phyloP scores from a whole-genome alignment of 2,329 filamentous ascomycete genomes.

The Polytolypa hystricis region DNA sequence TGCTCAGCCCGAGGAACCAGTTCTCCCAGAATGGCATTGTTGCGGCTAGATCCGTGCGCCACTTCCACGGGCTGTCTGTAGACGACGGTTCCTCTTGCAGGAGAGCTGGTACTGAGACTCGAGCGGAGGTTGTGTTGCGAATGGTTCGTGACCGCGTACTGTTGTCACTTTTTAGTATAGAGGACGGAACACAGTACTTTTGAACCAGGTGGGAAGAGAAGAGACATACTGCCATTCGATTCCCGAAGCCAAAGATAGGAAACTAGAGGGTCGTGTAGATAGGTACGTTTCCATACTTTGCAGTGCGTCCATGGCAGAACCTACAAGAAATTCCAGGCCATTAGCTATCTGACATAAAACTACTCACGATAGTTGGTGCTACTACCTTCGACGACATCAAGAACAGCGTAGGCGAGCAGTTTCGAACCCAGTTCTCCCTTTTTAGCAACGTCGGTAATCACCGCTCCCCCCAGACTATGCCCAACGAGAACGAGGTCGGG shows the following conservation, averaged over 20 bases:
- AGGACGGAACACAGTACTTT: neutral
- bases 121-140: constrained; percentile 69
- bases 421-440: constrained; percentile 53
- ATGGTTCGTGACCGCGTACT: constrained; percentile 72
- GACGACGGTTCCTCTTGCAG: constrained; percentile 41
- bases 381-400: constrained; percentile 79
- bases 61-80: constrained; percentile 53
- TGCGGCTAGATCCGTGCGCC: constrained; percentile 71
- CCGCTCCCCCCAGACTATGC: constrained; percentile 85
- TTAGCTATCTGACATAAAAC: neutral
- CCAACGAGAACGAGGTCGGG: constrained; percentile 76
- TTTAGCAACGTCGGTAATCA: constrained; percentile 73
- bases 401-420: constrained; percentile 73
- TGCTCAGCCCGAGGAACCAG: constrained; percentile 82
- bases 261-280: constrained; percentile 65
- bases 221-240: constrained; percentile 73
- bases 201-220: neutral
- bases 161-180: neutral
- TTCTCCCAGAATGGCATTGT: constrained; percentile 90
- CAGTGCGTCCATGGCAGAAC: constrained; percentile 87
- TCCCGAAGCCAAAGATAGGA: constrained; percentile 63
- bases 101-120: constrained; percentile 75
- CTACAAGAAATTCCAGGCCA: constrained; percentile 17
- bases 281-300: constrained; percentile 91
- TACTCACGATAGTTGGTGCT: neutral